Evolutionary conservation across 1,284 basidiomycete species (phyloP).

Genomic region (Ustanciosporium gigantosporum): DNA sequence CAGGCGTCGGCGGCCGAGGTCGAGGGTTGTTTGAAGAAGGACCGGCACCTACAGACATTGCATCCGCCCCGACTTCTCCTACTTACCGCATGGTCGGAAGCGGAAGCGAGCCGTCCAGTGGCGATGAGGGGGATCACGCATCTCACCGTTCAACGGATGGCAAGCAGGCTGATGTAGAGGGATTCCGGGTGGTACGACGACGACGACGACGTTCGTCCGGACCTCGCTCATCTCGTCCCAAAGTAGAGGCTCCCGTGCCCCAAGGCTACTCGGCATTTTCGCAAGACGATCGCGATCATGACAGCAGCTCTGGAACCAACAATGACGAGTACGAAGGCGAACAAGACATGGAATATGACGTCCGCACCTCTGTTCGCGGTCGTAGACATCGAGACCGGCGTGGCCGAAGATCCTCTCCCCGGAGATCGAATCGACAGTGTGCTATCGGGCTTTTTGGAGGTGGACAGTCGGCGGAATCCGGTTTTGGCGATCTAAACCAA

Average conservation of each 20-base stretch:
- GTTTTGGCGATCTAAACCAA: not conserved
- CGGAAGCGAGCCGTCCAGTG: conserved; percentile 8
- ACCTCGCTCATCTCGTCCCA: conserved; percentile 36
- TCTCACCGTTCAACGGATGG: not conserved
- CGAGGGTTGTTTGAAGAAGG: conserved; percentile 9
- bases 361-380: conserved; percentile 5
- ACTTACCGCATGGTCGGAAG: conserved; percentile 11
- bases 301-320: conserved; percentile 7
- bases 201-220: conserved; percentile 20
- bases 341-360: conserved; percentile 18
- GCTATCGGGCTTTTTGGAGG: conserved; percentile 48
- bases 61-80: conserved; percentile 33
- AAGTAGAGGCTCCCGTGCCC: conserved; percentile 47
- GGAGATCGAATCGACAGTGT: conserved; percentile 33
- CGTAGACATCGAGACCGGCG: conserved; percentile 4
- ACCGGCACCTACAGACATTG: conserved; percentile 17
- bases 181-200: conserved; percentile 33
- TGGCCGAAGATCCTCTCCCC: conserved; percentile 23
- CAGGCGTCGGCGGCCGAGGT: not conserved
- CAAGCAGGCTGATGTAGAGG: conserved; percentile 1
- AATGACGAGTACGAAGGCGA: conserved; percentile 5
- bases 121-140: conserved; percentile 6
- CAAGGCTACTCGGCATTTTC: conserved; percentile 39
- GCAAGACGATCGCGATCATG: conserved; percentile 10
- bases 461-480: conserved; percentile 2